Conservation (phyloP, 2,329 filamentous ascomycete species). For the Ophiocordyceps australis region DNA sequence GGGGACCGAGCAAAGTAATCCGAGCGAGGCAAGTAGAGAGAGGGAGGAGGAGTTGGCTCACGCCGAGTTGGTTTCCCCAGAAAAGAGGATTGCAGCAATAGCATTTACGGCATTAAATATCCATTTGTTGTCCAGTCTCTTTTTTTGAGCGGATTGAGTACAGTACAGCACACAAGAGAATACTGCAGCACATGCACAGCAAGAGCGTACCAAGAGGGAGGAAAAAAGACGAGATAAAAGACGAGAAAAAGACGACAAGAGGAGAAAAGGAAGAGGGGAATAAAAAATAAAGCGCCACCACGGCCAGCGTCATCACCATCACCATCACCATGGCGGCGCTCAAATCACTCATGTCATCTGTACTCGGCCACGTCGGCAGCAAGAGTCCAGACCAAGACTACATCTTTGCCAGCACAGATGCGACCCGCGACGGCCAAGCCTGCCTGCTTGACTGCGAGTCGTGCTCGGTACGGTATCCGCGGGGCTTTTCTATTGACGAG, state of each 20-base stretch:
- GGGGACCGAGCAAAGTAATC: too few species aligned
- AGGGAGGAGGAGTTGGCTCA: too few species aligned
- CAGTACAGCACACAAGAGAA: too few species aligned
- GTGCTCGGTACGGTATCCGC: slow-evolving; percentile 65
- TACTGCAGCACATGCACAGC: too few species aligned
- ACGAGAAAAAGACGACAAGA: too few species aligned
- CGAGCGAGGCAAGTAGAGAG: too few species aligned
- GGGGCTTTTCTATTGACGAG: slow-evolving; percentile 54
- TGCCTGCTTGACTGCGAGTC: slow-evolving; percentile 74
- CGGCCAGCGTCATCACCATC: not conserved
- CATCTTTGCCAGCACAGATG: slow-evolving; percentile 52
- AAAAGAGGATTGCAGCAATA: too few species aligned
- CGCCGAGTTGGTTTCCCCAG: too few species aligned
- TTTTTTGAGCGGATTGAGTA: too few species aligned
- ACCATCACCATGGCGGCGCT: slow-evolving; percentile 8
- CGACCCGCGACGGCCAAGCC: slow-evolving; percentile 70
- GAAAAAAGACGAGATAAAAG: not conserved
- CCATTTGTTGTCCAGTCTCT: too few species aligned
- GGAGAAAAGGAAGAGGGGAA: not conserved
- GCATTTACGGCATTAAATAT: too few species aligned
- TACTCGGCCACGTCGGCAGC: slow-evolving; percentile 10
- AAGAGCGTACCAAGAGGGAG: too few species aligned
- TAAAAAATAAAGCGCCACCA: not conserved
- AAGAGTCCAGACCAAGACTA: slow-evolving; percentile 8
- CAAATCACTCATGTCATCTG: slow-evolving; percentile 13